Percentiles rank a stretch among this genome's conserved stretches.
phyloP scores from a whole-genome alignment of 352 stramenopile species.

The Lagenidium giganteum region DNA sequence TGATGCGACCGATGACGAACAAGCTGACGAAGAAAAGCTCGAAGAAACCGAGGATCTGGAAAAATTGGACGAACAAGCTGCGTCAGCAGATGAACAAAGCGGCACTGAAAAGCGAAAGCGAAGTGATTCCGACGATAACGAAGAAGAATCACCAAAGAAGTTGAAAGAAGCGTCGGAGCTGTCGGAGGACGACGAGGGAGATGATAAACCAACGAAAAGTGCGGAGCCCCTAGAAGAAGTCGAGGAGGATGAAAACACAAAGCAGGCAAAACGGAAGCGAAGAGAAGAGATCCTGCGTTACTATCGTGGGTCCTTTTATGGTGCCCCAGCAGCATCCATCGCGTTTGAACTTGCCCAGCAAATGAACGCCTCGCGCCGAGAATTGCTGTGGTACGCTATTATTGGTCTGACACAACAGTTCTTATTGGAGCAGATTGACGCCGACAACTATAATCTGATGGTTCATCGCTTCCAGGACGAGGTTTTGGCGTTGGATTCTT shows the following conservation, averaged over 20 bases:
- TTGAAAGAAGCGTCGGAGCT: conserved; percentile 22
- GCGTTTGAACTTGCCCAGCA: conserved; percentile 80
- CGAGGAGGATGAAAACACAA: conserved; percentile 21
- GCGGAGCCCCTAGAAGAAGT: conserved; percentile 4
- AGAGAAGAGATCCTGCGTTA: conserved; percentile 87
- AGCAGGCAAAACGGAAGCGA: conserved; percentile 47
- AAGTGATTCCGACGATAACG: conserved; percentile 32
- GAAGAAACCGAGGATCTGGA: conserved; percentile 16
- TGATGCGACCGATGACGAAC: no score
- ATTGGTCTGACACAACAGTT: conserved; percentile 96
- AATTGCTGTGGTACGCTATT: conserved; percentile 97
- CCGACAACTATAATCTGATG: conserved; percentile 90
- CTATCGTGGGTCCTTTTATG: conserved; percentile 91
- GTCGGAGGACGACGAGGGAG: conserved; percentile 21
- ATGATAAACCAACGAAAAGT: conserved; percentile 10
- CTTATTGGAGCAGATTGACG: conserved; percentile 89
- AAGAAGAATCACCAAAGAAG: conserved; percentile 20
- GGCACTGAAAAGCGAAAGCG: conserved; percentile 28
- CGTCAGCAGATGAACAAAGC: no score
- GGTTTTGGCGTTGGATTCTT: conserved; percentile 70
- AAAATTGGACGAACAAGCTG: not conserved
- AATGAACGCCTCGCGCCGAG: conserved; percentile 78
- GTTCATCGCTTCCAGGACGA: conserved; percentile 89
- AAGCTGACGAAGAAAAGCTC: conserved; percentile 8
- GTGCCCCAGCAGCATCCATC: conserved; percentile 66